These are phyloP conservation scores for Mycosphaerella sp. DNA, from an alignment of 2,329 filamentous ascomycete species.

Conservation along the genomic window DNA sequence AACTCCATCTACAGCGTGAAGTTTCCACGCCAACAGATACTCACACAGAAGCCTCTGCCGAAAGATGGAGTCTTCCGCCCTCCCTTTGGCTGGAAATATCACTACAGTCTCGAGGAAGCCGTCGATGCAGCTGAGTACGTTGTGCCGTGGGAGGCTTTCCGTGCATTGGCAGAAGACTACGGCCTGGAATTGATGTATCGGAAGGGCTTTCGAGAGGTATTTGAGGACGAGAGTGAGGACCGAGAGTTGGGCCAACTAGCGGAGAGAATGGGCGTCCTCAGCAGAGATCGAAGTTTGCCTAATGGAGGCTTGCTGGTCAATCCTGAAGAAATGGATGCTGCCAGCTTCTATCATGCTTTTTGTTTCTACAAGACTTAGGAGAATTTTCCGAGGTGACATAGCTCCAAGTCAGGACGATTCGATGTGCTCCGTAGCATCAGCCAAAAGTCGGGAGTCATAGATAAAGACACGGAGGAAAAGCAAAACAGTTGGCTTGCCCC, in stretches of 20 bases:
- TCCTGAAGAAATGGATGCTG: conserved; percentile 86
- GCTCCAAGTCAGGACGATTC: no score
- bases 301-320: conserved; percentile 60
- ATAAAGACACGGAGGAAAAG: no score
- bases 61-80: conserved; percentile 86
- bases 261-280: conserved; percentile 91
- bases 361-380: conserved; percentile 74
- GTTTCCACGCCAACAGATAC: conserved; percentile 61
- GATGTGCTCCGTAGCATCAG: no score
- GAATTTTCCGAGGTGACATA: no score
- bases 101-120: conserved; percentile 90
- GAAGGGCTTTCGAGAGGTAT: conserved; percentile 83
- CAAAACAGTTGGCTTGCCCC: no score
- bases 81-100: conserved; percentile 97
- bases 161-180: conserved; percentile 90
- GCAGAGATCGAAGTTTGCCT: conserved; percentile 48
- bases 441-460: no score
- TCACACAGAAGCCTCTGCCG: conserved; percentile 42
- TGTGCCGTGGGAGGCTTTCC: conserved; percentile 96
- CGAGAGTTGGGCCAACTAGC: conserved; percentile 72
- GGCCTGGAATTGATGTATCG: conserved; percentile 94
- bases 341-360: conserved; percentile 83
- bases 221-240: conserved; percentile 86
- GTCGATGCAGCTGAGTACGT: conserved; percentile 98
- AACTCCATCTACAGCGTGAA: conserved; percentile 88